These are phyloP conservation scores for Flaveria robusta DNA, from an alignment of 129 eudicot genomes.

Conservation along the genomic window DNA sequence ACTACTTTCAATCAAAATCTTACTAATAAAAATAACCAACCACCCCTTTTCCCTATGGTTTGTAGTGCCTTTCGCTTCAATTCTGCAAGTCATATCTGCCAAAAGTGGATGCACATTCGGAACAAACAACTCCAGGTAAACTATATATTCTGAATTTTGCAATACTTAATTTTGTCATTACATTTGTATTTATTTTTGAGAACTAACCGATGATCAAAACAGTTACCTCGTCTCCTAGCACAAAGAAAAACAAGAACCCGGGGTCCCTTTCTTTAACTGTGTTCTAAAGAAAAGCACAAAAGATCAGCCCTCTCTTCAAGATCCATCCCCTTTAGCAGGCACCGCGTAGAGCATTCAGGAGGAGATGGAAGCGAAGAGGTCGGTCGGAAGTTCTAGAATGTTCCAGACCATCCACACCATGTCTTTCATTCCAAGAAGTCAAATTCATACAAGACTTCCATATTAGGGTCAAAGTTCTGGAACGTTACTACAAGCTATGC, in stretches of 20 bases:
- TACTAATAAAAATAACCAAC: not conserved
- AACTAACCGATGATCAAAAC: conserved; percentile 14
- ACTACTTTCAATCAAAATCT: not conserved
- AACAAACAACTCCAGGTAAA: conserved; percentile 50
- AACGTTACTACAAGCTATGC: conserved; percentile 65
- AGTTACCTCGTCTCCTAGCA: conserved; percentile 24
- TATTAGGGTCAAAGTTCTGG: conserved; percentile 55
- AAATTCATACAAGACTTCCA: conserved; percentile 58
- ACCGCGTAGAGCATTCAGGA: conserved; percentile 44
- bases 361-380: conserved; percentile 30
- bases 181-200: not conserved
- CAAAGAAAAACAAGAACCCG: conserved; percentile 44
- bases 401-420: conserved; percentile 5
- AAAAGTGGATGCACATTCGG: conserved; percentile 37
- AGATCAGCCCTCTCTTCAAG: conserved; percentile 17
- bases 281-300: conserved; percentile 42
- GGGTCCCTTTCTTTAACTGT: conserved; percentile 38
- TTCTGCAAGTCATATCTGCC: conserved; percentile 62
- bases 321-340: conserved; percentile 11
- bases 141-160: conserved; percentile 1
- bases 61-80: conserved; percentile 69
- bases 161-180: not conserved
- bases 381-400: conserved; percentile 30
- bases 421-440: conserved; percentile 37
- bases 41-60: not conserved